A percentile compares a stretch with the other conserved stretches of the same genome.
Conservation (phyloP, 129 eudicot species). For the Flaveria ramosissima region DNA sequence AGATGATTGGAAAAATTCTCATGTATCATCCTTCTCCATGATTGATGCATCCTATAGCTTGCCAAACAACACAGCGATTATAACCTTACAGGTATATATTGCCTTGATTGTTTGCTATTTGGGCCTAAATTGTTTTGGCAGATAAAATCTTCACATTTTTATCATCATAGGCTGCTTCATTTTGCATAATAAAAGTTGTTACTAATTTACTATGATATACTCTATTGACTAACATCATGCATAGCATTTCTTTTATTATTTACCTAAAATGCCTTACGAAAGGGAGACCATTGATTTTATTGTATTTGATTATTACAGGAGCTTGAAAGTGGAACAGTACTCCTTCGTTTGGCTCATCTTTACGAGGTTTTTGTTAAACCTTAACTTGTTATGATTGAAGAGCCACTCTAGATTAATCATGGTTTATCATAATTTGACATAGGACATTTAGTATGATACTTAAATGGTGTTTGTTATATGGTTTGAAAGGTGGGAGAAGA, state of each 20-base stretch:
- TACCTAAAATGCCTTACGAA: constrained; percentile 6
- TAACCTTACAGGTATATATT: constrained; percentile 78
- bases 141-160: neutral
- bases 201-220: neutral
- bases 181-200: neutral
- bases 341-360: constrained; percentile 92
- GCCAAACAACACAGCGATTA: constrained; percentile 72
- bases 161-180: neutral
- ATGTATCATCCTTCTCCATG: constrained; percentile 71
- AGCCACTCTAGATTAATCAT: neutral
- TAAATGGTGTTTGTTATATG: constrained; percentile 21
- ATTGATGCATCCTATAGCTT: constrained; percentile 79
- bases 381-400: neutral
- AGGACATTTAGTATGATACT: constrained; percentile 8
- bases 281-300: neutral
- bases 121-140: neutral
- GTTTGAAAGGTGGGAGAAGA: constrained; percentile 77
- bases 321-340: constrained; percentile 74
- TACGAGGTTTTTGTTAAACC: constrained; percentile 65
- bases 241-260: neutral
- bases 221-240: neutral
- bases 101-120: constrained; percentile 1
- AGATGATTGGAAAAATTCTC: constrained; percentile 65
- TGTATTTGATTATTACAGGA: constrained; percentile 56
- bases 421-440: neutral